Evolutionary conservation across 2,329 filamentous ascomycete genomes (phyloP).

Genomic region (Fusarium kyushuense): DNA sequence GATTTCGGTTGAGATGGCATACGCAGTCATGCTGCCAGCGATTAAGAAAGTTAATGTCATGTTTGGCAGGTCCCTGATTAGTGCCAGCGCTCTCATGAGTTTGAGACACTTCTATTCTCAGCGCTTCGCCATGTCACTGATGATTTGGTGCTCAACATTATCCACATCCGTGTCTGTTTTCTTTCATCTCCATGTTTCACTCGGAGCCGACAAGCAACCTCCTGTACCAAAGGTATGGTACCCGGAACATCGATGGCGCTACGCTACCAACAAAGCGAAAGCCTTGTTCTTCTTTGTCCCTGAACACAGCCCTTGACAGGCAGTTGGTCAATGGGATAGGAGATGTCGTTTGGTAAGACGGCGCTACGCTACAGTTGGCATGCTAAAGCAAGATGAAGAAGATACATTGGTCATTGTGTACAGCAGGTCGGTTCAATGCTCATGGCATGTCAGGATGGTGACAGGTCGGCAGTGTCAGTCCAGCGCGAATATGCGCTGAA

Average conservation of each 20-base stretch:
- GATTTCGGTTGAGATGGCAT: not conserved
- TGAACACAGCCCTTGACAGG: not conserved
- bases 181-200: slow-evolving; percentile 23
- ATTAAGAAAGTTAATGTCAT: slow-evolving; percentile 1
- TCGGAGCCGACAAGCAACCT: slow-evolving; percentile 28
- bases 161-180: not conserved
- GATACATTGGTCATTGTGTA: slow-evolving; percentile 3
- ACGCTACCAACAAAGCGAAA: slow-evolving; percentile 1
- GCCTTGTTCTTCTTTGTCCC: not conserved
- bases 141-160: not conserved
- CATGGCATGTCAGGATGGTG: slow-evolving; percentile 14
- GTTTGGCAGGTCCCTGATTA: slow-evolving; percentile 15
- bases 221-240: slow-evolving; percentile 31
- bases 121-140: slow-evolving; percentile 5
- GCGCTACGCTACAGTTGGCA: not conserved
- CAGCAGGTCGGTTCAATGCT: not conserved
- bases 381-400: not conserved
- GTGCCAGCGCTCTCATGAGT: slow-evolving; percentile 5
- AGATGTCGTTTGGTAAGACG: slow-evolving; percentile 9
- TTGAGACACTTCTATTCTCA: not conserved
- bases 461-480: slow-evolving; percentile 3
- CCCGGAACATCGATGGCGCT: slow-evolving; percentile 22
- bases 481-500: slow-evolving; percentile 32
- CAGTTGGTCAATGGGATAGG: slow-evolving; percentile 3
- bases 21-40: not conserved